Evolutionary conservation across 441 rosid species (phyloP).

Genomic region (Adansonia madagascariensis): DNA sequence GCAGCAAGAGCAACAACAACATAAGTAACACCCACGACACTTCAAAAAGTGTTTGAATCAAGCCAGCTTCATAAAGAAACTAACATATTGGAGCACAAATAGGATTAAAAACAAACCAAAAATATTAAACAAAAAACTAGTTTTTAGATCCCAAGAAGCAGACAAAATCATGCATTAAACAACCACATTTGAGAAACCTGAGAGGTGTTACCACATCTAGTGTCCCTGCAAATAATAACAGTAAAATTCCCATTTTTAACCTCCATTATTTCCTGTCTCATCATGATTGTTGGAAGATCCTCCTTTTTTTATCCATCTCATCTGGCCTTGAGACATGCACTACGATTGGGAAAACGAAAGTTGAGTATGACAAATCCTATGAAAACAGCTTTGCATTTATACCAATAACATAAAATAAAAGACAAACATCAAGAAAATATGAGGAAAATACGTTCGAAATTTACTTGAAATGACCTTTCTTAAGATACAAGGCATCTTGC

Average conservation of each 20-base stretch:
- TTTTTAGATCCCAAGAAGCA: background rate
- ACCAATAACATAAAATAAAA: conserved; percentile 3
- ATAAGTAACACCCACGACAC: conserved; percentile 82
- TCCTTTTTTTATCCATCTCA: conserved; percentile 72
- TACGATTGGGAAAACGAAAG: conserved; percentile 36
- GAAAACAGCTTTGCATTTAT: conserved; percentile 25
- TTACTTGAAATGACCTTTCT: background rate
- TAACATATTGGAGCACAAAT: conserved; percentile 33
- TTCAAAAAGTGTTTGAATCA: conserved; percentile 59
- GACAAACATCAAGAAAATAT: background rate
- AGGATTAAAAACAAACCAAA: conserved; percentile 15
- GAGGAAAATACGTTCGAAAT: background rate
- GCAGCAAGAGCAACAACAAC: conserved; percentile 87
- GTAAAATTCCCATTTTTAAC: conserved; percentile 65
- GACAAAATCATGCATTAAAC: background rate
- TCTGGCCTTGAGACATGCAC: conserved; percentile 50
- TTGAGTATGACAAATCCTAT: conserved; percentile 23
- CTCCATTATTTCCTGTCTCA: conserved; percentile 99
- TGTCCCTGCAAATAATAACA: conserved; percentile 82
- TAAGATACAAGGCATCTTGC: background rate
- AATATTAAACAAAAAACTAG: background rate
- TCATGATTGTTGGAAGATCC: conserved; percentile 91
- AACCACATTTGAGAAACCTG: conserved; percentile 89
- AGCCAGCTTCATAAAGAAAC: conserved; percentile 94
- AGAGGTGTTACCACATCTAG: conserved; percentile 96